phyloP scores from a whole-genome alignment of 257 asterid species.

The Fraxinus anomala region DNA sequence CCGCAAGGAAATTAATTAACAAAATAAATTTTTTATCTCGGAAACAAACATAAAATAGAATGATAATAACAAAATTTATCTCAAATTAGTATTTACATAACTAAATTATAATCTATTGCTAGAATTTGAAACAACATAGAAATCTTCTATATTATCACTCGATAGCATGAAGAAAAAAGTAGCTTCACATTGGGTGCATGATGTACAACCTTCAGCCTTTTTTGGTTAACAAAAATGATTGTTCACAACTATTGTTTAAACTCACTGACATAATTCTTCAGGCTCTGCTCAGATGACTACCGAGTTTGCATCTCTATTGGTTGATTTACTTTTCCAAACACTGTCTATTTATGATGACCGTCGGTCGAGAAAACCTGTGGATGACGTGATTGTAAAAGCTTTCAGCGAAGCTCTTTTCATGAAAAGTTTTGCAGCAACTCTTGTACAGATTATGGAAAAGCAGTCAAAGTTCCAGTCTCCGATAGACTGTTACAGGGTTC shows the following conservation, averaged over 20 bases:
- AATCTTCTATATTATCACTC: neutral
- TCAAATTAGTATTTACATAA: neutral
- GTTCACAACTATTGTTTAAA: conserved; percentile 3
- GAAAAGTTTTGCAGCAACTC: conserved; percentile 86
- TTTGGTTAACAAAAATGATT: neutral
- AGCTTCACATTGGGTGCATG: neutral
- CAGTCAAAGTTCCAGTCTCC: conserved; percentile 68
- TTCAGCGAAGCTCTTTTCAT: conserved; percentile 55
- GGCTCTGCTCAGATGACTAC: conserved; percentile 58
- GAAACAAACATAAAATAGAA: neutral
- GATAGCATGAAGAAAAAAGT: neutral
- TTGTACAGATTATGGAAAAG: conserved; percentile 94
- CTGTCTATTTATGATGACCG: conserved; percentile 68
- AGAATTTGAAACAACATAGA: neutral
- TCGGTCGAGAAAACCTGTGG: conserved; percentile 84
- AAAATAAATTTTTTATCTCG: neutral
- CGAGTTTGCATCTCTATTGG: conserved; percentile 65
- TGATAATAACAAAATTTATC: neutral
- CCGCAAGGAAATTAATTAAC: neutral
- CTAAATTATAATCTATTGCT: neutral
- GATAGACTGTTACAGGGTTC: conserved; percentile 69
- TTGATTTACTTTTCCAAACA: conserved; percentile 79
- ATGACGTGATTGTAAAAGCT: conserved; percentile 66
- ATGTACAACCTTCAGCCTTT: neutral
- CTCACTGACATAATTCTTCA: conserved; percentile 37